Base-by-base conservation (phyloP, 108 stramenopile species). In the Stephanodiscus minutulus region DNA sequence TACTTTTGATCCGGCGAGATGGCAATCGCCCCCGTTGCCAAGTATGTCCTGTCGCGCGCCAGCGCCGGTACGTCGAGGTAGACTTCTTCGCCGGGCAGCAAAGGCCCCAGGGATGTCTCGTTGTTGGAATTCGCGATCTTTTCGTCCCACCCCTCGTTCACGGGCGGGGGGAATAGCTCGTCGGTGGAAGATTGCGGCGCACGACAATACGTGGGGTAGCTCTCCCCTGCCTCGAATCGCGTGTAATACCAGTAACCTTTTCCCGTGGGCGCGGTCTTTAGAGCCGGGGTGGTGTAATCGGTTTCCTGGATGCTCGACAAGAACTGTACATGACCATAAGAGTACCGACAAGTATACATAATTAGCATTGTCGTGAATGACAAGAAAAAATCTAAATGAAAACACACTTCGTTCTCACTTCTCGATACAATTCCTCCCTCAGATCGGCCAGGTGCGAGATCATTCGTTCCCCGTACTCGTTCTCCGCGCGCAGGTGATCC, bases 51-150 rank as follows among this genome's bases (percentile, higher is more conserved):
- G 13, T 86, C 86, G 70, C 87, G 69, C n/a, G 95, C 95, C 71
- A 97, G 54, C 10, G 54, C 56, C 36, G 98, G 98, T 52, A 91
- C 89, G 76, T 99, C 95, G 52, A 99, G 83, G 37, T 91, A 79
- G 25, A 94, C 78, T 62, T 86, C 75, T 70, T 96, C 94, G 12
- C 80, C 84, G 3, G 66, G 66, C 24, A 95, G 54, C 61, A 95
- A 85, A n/a, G 86, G 83, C 13, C 83, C 58, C 7, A 83, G 74
- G 3, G 55, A 49, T 13, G 59, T 52, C 56, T 83, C 88, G 61
- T 91, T 84, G 85, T 81, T 61, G 20, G 78, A 56, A n/a, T 36
- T 22, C 20, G 41, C 17, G 27, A 43, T 46, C n/a, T 59, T 37
- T 21, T 29, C 46, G 53, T 67, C 57, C 74, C 73, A 68, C 29